These are phyloP conservation scores for Aaosphaeria pasadenensis DNA, from an alignment of 2,329 filamentous ascomycete genomes.

Conservation along the genomic window DNA sequence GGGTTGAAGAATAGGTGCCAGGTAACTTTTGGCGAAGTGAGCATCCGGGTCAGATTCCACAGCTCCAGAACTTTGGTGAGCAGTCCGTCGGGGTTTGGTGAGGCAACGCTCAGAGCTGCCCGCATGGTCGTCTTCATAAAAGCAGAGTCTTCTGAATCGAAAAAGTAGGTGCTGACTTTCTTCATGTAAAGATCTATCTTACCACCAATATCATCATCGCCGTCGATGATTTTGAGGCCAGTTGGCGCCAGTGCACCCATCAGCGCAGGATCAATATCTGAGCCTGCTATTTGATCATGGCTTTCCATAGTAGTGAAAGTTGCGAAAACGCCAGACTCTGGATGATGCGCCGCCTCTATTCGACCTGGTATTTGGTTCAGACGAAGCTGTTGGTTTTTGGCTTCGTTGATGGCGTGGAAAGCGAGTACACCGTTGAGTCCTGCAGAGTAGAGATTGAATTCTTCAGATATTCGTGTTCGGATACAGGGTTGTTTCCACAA, in stretches of 20 bases:
- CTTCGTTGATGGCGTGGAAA: slow-evolving; percentile 49
- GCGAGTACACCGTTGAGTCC: slow-evolving; percentile 53
- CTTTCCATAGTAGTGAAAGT: slow-evolving; percentile 46
- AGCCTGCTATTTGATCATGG: slow-evolving; percentile 22
- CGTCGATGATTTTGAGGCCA: slow-evolving; percentile 49
- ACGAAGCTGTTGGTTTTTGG: slow-evolving; percentile 48
- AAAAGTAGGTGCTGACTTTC: slow-evolving; percentile 45
- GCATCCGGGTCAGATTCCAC: slow-evolving; percentile 55
- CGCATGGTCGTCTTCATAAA: slow-evolving; percentile 52
- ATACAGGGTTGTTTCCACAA: slow-evolving; percentile 61
- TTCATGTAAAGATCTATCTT: slow-evolving; percentile 56
- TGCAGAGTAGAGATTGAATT: slow-evolving; percentile 57
- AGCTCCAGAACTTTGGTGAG: slow-evolving; percentile 53
- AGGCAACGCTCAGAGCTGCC: slow-evolving; percentile 27
- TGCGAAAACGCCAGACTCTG: slow-evolving; percentile 45
- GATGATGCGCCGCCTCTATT: slow-evolving; percentile 53
- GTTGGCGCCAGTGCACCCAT: slow-evolving; percentile 20
- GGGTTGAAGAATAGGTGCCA: slow-evolving; percentile 52
- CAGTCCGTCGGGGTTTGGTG: slow-evolving; percentile 41
- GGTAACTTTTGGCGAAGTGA: slow-evolving; percentile 48
- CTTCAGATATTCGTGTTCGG: slow-evolving; percentile 56
- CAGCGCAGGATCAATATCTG: slow-evolving; percentile 37
- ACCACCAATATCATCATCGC: slow-evolving; percentile 50
- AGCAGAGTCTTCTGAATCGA: slow-evolving; percentile 48
- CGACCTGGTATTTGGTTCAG: slow-evolving; percentile 49